Conservation (phyloP, 805 yeast genomes). For the Hyphopichia homilentoma region DNA sequence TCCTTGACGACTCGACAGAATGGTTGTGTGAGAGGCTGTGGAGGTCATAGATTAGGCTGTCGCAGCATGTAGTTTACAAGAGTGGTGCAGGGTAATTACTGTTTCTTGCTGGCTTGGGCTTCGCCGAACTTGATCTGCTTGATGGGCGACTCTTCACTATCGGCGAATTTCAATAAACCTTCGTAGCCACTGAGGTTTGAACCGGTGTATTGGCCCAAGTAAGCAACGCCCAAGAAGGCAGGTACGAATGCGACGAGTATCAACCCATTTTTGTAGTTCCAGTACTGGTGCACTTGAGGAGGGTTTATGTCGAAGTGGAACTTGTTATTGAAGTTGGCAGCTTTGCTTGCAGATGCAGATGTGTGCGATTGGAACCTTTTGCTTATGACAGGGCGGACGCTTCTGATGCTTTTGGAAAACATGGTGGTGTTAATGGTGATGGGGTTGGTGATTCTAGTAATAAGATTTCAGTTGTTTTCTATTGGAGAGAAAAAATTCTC, state of each 20-base stretch:
- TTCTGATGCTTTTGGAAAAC: constrained; percentile 25
- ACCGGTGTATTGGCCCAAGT: constrained; percentile 29
- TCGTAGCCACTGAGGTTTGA: constrained; percentile 25
- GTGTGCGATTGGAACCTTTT: constrained; percentile 28
- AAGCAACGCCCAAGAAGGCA: constrained; percentile 30
- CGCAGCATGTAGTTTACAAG: no score
- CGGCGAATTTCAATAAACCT: constrained; percentile 31
- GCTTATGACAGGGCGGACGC: constrained; percentile 15
- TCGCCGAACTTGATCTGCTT: constrained; percentile 35
- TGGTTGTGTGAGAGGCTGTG: no score
- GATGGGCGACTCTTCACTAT: constrained; percentile 35
- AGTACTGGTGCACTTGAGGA: constrained; percentile 44
- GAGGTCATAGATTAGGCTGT: no score
- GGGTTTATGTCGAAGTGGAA: constrained; percentile 39
- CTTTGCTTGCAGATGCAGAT: constrained; percentile 15
- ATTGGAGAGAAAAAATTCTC: no score
- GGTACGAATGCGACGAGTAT: constrained; percentile 38
- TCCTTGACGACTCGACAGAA: no score
- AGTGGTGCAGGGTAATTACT: background rate
- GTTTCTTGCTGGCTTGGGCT: constrained; percentile 21
- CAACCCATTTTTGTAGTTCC: constrained; percentile 37
- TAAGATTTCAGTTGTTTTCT: no score
- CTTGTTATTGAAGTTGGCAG: constrained; percentile 39
- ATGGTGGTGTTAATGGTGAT: constrained; percentile 10
- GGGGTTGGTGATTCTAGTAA: no score